A percentile compares a stretch with the other conserved stretches of the same genome.
These are phyloP conservation scores for Rhizopogon salebrosus DNA, from an alignment of 768 basidiomycete species.

Conservation along the genomic window DNA sequence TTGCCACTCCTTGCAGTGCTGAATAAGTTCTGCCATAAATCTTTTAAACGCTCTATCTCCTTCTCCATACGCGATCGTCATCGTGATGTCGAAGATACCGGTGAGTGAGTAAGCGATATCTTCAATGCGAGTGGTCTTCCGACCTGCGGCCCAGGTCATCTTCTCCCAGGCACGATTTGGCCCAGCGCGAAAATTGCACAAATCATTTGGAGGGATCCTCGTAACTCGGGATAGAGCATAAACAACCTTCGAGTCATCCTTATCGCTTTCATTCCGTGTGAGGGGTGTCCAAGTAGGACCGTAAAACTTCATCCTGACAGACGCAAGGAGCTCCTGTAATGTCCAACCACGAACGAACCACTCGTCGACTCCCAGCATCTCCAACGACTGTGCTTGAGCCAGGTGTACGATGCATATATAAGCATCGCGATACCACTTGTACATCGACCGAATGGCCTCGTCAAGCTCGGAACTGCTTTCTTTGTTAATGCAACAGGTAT, in stretches of 20 bases:
- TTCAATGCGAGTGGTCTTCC: slow-evolving; percentile 13
- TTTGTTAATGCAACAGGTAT: slow-evolving; percentile 12
- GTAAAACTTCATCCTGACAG: slow-evolving; percentile 9
- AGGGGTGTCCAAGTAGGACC: slow-evolving; percentile 4
- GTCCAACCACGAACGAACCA: slow-evolving; percentile 15
- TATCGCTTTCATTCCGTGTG: not conserved
- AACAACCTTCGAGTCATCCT: not conserved
- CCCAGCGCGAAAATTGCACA: slow-evolving; percentile 2
- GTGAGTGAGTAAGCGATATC: slow-evolving; percentile 14
- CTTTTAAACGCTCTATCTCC: slow-evolving; percentile 12
- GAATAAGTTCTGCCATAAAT: slow-evolving; percentile 5
- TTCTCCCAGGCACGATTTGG: slow-evolving; percentile 1
- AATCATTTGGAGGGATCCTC: not conserved
- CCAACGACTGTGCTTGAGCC: not conserved
- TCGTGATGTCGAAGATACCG: slow-evolving; percentile 9
- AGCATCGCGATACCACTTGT: slow-evolving; percentile 12
- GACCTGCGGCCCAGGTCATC: slow-evolving; percentile 10
- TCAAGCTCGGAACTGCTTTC: slow-evolving; percentile 12
- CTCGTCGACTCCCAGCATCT: not conserved
- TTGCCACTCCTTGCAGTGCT: slow-evolving; percentile 7
- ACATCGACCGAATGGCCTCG: slow-evolving; percentile 15
- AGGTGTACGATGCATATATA: slow-evolving; percentile 11
- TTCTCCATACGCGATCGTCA: slow-evolving; percentile 13
- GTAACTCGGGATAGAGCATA: not conserved
- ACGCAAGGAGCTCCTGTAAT: slow-evolving; percentile 10